Evolutionary conservation across 2,329 filamentous ascomycete genomes (phyloP).

Genomic region (Aspergillus transmontanensis): DNA sequence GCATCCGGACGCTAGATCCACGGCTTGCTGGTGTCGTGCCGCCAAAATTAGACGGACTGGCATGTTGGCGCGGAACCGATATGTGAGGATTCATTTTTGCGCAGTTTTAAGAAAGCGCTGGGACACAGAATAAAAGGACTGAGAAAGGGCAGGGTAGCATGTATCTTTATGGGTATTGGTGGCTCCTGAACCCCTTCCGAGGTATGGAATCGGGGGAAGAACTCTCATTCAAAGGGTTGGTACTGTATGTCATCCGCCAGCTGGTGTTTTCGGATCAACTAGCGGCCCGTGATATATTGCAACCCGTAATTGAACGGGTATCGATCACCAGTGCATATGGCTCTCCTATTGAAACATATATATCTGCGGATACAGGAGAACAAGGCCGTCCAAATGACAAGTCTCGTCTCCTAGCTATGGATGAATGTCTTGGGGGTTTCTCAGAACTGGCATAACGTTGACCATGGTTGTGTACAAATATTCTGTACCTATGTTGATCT

Average conservation of each 20-base stretch:
- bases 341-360: too few relatives aligned
- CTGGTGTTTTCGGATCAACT: neutral
- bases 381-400: too few relatives aligned
- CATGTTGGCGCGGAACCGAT: slow-evolving; percentile 61
- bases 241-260: neutral
- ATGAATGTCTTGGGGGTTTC: too few relatives aligned
- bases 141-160: slow-evolving; percentile 9
- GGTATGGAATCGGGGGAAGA: neutral
- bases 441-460: too few relatives aligned
- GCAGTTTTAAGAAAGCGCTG: slow-evolving; percentile 11
- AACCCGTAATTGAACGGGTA: neutral
- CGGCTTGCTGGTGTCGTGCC: slow-evolving; percentile 52
- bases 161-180: slow-evolving; percentile 1
- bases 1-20: slow-evolving; percentile 60
- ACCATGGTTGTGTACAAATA: too few relatives aligned
- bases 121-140: slow-evolving; percentile 1
- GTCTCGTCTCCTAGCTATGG: too few relatives aligned
- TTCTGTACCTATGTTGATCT: too few relatives aligned
- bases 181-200: neutral
- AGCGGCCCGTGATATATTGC: neutral
- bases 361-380: too few relatives aligned
- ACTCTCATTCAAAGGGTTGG: neutral
- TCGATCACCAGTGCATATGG: neutral
- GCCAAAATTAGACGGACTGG: slow-evolving; percentile 56
- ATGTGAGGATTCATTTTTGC: slow-evolving; percentile 61